Evolutionary conservation across 1,284 basidiomycete genomes (phyloP).

Genomic region (Volvariella surrecta): DNA sequence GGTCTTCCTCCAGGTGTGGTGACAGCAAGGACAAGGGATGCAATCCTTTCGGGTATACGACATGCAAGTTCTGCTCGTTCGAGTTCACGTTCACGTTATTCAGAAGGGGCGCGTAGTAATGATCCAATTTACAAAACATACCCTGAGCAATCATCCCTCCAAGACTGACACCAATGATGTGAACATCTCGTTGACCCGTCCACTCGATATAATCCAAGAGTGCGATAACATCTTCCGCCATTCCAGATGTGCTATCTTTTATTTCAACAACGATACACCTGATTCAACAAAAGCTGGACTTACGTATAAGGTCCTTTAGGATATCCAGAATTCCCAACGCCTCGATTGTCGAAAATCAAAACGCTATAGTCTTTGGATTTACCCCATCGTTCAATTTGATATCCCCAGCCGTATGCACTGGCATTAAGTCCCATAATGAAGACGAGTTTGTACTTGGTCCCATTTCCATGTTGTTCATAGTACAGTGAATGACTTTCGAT

Average conservation of each 20-base stretch:
- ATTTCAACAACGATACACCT: constrained; percentile 1
- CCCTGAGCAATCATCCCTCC: constrained; percentile 86
- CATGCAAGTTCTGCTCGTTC: constrained; percentile 47
- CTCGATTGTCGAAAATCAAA: constrained; percentile 84
- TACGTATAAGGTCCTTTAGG: constrained; percentile 66
- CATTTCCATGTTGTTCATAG: constrained; percentile 66
- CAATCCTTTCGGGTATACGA: constrained; percentile 58
- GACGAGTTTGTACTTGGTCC: constrained; percentile 48
- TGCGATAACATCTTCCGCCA: constrained; percentile 71
- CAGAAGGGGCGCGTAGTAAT: constrained; percentile 2
- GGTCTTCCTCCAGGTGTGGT: constrained; percentile 59
- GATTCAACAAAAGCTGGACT: constrained; percentile 11
- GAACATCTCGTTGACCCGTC: constrained; percentile 51
- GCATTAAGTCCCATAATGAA: constrained; percentile 73
- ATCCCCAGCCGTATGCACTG: constrained; percentile 53
- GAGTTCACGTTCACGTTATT: constrained; percentile 4
- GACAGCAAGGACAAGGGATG: constrained; percentile 58
- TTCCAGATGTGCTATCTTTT: constrained; percentile 53
- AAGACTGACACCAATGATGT: constrained; percentile 74
- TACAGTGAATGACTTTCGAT: constrained; percentile 67
- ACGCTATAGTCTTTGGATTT: constrained; percentile 43
- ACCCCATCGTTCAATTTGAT: constrained; percentile 53
- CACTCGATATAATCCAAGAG: constrained; percentile 71
- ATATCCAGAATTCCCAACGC: constrained; percentile 71
- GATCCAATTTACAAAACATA: constrained; percentile 12